These are phyloP conservation scores for Lyophyllum semitale DNA, from an alignment of 768 basidiomycete species.

Conservation along the genomic window DNA sequence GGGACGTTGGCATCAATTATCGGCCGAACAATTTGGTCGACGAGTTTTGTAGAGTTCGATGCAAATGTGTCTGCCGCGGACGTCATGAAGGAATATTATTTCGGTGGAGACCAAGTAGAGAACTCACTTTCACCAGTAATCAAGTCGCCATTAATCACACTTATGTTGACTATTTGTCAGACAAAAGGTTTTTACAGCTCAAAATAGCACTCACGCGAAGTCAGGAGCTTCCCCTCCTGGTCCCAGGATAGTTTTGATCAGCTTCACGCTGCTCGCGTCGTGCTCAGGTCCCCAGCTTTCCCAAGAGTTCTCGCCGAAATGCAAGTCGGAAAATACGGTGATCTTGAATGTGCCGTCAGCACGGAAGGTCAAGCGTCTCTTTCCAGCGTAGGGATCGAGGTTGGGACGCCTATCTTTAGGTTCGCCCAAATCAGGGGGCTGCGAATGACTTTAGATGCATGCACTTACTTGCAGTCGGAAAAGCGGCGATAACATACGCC, in stretches of 20 bases:
- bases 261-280: conserved; percentile 57
- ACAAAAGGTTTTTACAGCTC: no score
- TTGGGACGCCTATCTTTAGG: no score
- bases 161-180: conserved; percentile 20
- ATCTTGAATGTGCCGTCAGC: conserved; percentile 67
- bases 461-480: no score
- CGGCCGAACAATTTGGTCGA: conserved; percentile 65
- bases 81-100: neutral
- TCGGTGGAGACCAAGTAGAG: no score
- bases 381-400: conserved; percentile 39
- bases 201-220: conserved; percentile 63
- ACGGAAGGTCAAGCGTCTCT: conserved; percentile 54
- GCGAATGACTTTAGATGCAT: no score
- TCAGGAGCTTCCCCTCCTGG: conserved; percentile 57
- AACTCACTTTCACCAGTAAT: conserved; percentile 69
- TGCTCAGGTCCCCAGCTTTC: conserved; percentile 69
- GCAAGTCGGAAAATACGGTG: conserved; percentile 73
- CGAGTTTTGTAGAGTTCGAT: conserved; percentile 65
- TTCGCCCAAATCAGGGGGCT: no score
- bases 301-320: conserved; percentile 78
- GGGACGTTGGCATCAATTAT: conserved; percentile 58
- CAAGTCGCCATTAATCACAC: conserved; percentile 72
- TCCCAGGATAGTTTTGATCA: conserved; percentile 57
- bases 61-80: conserved; percentile 53
- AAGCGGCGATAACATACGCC: no score